Evolutionary conservation across 257 asterid species (phyloP), one percentile per base, ranked within the genome.

Genomic region (Phtheirospermum japonicum): DNA sequence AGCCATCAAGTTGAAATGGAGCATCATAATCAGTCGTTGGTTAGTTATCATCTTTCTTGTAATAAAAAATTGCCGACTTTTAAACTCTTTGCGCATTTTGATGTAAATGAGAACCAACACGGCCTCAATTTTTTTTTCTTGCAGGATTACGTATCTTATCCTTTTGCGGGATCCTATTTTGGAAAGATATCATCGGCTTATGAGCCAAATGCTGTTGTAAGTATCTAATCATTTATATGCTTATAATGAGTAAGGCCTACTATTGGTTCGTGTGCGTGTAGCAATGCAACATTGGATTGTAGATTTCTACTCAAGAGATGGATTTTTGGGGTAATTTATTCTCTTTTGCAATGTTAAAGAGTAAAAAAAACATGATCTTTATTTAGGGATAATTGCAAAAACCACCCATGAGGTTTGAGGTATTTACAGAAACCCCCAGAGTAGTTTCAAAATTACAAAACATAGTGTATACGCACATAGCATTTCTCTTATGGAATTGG

Each of bases 131-230:
- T 50, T 7, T 50, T 20, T 18, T 19, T 50, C 59, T 79, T 73
- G 58, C 81, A 88, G 96, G 85, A 77, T 67, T 71, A 69, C 77
- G 37, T 56, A 12, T 76, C 87, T 39, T 80, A 73, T 69, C 81
- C 82, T 61, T 52, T 71, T 66, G 46, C 79, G 48, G 89, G 81
- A 63, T 65, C 94, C 42, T 81, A 69, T 62, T 70, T 73, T 59
- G 80, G 89, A 30, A 68, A 77, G 71, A 71, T 74, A 3, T 30
- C 79, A 16, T 64, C 85, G 77, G 66, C 85, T 63, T 81, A 81
- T 43, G 86, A 79, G 34, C 83, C 83, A 64, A 81, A 75, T 76
- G 66, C 81, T 52, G 63, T 55, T 7, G 94, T 85, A 67, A 81
- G 86, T 79, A 20, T 34, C 33, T 10, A 55, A 52, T 36, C 12